Conservation (phyloP, 2,329 filamentous ascomycete species). For the Colletotrichum sp. region DNA sequence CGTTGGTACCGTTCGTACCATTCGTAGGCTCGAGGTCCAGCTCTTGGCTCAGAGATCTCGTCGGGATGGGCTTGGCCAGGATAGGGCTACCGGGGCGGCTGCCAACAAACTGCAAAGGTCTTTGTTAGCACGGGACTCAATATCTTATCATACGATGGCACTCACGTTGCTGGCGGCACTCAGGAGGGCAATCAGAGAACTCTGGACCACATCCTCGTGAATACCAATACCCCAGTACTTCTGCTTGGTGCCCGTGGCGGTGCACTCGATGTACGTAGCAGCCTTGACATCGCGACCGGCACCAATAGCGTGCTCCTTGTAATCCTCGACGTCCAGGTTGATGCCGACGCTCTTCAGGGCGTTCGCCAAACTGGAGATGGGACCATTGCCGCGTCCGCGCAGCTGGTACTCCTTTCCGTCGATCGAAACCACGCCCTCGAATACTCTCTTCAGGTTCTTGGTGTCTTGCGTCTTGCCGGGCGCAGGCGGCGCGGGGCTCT, state of each 20-base stretch:
- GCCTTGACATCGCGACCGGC: conserved; percentile 83
- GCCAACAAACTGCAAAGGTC: conserved; percentile 66
- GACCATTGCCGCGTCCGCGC: conserved; percentile 83
- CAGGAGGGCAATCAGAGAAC: conserved; percentile 83
- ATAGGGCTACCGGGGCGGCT: conserved; percentile 73
- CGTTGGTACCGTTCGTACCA: conserved; percentile 28
- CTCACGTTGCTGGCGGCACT: conserved; percentile 86
- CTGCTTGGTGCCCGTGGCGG: conserved; percentile 66
- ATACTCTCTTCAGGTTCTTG: conserved; percentile 78
- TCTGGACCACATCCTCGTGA: conserved; percentile 91
- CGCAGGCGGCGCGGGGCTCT: conserved; percentile 71
- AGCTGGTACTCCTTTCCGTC: conserved; percentile 82
- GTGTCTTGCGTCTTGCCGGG: conserved; percentile 77
- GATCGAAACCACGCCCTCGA: conserved; percentile 83
- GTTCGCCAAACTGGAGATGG: conserved; percentile 86
- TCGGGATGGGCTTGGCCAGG: conserved; percentile 45
- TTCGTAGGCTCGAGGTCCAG: conserved; percentile 35
- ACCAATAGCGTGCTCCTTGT: conserved; percentile 95
- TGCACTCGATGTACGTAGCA: conserved; percentile 95
- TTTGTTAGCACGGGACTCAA: conserved; percentile 9
- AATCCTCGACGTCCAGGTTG: conserved; percentile 88
- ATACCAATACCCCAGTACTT: conserved; percentile 91
- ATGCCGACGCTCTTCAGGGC: conserved; percentile 81
- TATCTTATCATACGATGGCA: conserved; percentile 25
- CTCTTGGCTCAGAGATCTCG: conserved; percentile 25